phyloP scores from a whole-genome alignment of 345 rosid genomes.

The Ailanthus altissimus region DNA sequence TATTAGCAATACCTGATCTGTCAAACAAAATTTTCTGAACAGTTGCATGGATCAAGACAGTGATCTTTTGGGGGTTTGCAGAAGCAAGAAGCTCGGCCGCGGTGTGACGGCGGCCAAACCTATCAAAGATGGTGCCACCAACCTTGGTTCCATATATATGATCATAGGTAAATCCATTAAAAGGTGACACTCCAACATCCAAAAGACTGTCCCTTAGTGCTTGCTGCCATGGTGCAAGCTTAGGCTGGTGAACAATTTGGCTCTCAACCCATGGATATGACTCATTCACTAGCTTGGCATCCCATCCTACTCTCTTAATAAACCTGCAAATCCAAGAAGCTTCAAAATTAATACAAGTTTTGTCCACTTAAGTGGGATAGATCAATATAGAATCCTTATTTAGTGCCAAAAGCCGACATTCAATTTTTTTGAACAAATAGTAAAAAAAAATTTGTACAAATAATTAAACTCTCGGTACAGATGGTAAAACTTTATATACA shows the following conservation, averaged over 20 bases:
- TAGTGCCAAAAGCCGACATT: too few species aligned
- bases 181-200: slow-evolving; percentile 82
- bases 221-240: slow-evolving; percentile 68
- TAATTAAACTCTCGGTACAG: too few species aligned
- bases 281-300: slow-evolving; percentile 69
- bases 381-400: too few species aligned
- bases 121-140: slow-evolving; percentile 92
- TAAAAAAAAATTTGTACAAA: too few species aligned
- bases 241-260: slow-evolving; percentile 71
- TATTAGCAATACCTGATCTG: slow-evolving; percentile 42
- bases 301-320: slow-evolving; percentile 77
- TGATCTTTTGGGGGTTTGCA: slow-evolving; percentile 64
- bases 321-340: slow-evolving; percentile 54
- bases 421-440: too few species aligned
- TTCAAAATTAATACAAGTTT: neutral
- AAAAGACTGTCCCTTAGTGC: slow-evolving; percentile 74
- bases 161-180: slow-evolving; percentile 88
- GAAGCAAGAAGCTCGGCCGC: slow-evolving; percentile 89
- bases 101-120: slow-evolving; percentile 87
- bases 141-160: slow-evolving; percentile 89
- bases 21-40: slow-evolving; percentile 82
- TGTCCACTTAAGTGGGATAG: neutral
- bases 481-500: too few species aligned
- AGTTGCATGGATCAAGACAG: slow-evolving; percentile 73
- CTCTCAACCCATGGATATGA: slow-evolving; percentile 93